A percentile compares a stretch with the other conserved stretches of the same genome.
phyloP scores from a whole-genome alignment of 2,329 filamentous ascomycete species.

The Coniochaeta pulveracea region DNA sequence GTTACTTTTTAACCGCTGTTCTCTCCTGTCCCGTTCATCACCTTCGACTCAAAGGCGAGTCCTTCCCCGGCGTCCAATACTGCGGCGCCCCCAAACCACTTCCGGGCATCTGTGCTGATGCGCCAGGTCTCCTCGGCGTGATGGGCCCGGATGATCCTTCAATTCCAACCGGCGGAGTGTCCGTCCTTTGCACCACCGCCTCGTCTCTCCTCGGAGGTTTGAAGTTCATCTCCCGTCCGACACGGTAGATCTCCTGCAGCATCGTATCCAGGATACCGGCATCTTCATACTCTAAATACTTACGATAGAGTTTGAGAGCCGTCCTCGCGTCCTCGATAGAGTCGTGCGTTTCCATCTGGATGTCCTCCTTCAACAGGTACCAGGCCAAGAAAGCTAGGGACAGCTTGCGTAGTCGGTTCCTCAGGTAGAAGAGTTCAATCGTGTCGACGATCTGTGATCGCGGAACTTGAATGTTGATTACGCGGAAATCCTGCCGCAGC shows the following conservation, averaged over 20 bases:
- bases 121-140: slow-evolving; percentile 32
- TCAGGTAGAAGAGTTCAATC: slow-evolving; percentile 79
- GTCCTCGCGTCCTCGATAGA: slow-evolving; percentile 91
- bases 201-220: slow-evolving; percentile 38
- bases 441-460: slow-evolving; percentile 88
- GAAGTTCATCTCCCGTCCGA: slow-evolving; percentile 32
- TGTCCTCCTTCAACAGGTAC: slow-evolving; percentile 83
- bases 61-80: slow-evolving; percentile 35
- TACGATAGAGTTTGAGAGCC: slow-evolving; percentile 77
- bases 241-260: slow-evolving; percentile 73
- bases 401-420: slow-evolving; percentile 70
- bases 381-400: slow-evolving; percentile 87
- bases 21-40: background rate
- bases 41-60: slow-evolving; percentile 18
- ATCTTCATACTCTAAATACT: slow-evolving; percentile 81
- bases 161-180: slow-evolving; percentile 38
- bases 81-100: slow-evolving; percentile 17
- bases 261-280: slow-evolving; percentile 75
- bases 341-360: slow-evolving; percentile 87
- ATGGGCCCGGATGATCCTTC: slow-evolving; percentile 27
- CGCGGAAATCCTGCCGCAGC: slow-evolving; percentile 88
- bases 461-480: slow-evolving; percentile 95
- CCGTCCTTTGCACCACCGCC: slow-evolving; percentile 31
- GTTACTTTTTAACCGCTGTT: background rate
- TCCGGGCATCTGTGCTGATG: slow-evolving; percentile 18